Evolutionary conservation across 768 basidiomycete genomes (phyloP).

Genomic region (Leccinellum rugosiceps): DNA sequence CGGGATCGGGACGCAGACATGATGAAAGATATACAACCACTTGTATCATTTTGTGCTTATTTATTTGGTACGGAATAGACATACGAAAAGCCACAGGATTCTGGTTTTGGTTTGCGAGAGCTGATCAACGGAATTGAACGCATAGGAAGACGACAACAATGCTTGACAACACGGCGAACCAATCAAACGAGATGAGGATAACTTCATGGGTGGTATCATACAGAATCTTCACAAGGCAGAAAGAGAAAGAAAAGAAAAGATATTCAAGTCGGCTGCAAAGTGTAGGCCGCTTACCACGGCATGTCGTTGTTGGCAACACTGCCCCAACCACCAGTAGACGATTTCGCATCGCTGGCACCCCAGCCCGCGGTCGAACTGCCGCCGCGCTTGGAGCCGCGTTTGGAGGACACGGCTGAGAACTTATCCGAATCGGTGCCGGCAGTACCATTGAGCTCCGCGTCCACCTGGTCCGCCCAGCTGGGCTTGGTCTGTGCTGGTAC

Average conservation of each 20-base stretch:
- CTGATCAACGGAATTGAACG: background rate
- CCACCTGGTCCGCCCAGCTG: constrained; percentile 31
- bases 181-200: background rate
- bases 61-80: background rate
- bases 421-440: background rate
- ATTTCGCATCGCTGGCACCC: constrained; percentile 9
- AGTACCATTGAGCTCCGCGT: constrained; percentile 9
- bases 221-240: background rate
- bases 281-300: constrained; percentile 20
- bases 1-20: constrained; percentile 27
- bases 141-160: background rate
- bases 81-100: background rate
- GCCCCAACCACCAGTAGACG: constrained; percentile 28
- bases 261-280: background rate
- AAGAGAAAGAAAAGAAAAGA: background rate
- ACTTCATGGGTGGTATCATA: constrained; percentile 1
- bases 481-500: constrained; percentile 1
- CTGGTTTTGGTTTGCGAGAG: background rate
- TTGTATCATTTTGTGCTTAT: background rate
- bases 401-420: constrained; percentile 8
- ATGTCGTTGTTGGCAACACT: constrained; percentile 9
- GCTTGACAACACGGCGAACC: background rate
- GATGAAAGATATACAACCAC: background rate
- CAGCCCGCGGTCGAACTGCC: constrained; percentile 7
- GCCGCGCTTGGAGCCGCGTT: constrained; percentile 13